Evolutionary conservation across 306 rosid species (phyloP), one percentile per base, ranked within the genome.

Genomic region (Canavalia gladiata): DNA sequence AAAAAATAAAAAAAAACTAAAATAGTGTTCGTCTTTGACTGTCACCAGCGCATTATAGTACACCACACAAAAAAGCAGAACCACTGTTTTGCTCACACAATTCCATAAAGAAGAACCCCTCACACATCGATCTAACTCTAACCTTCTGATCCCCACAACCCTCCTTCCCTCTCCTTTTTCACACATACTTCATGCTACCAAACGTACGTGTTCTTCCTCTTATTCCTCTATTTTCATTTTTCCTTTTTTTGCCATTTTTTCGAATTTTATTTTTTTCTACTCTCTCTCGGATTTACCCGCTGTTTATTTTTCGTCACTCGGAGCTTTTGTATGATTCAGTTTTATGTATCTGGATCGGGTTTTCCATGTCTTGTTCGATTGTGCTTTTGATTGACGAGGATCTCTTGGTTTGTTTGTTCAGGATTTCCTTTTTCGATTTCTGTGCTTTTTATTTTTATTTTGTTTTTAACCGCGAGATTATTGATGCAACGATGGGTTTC

Each of bases 31-130:
- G 56, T 80, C 85, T 85, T 86, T 87, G 90, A 90, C 90, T 80
- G 95, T 77, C 75, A 83, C 86, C 90, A 83, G 90, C 88, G 86
- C 91, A 88, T 86, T 86, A 70, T 58, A 86, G 88, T 84, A 81
- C 72, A 76, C 76, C 83, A 55, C 84, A 77, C 77, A 75, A 73
- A 69, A 84, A 76, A 78, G 86, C 84, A 77, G 81, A 71, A 74
- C 50, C 62, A 63, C 76, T 82, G 72, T 62, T 84, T 33, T 33
- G 11, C 69, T 46, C 70, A 66, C 86, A 33, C 88, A 66, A 73
- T 75, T 75, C 82, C 84, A 72, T 73, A 55, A 76, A 81, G 79
- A 56, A 70, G 58, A 43, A 73, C 69, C 64, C 60, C 13, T 29
- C 75, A 49, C 46, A 70, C 49, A 9, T 68, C 77, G 88, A 90